Evolutionary conservation across 495 filamentous ascomycete species (phyloP), one percentile per base, ranked within the genome.

Genomic region (Collariella sp.): DNA sequence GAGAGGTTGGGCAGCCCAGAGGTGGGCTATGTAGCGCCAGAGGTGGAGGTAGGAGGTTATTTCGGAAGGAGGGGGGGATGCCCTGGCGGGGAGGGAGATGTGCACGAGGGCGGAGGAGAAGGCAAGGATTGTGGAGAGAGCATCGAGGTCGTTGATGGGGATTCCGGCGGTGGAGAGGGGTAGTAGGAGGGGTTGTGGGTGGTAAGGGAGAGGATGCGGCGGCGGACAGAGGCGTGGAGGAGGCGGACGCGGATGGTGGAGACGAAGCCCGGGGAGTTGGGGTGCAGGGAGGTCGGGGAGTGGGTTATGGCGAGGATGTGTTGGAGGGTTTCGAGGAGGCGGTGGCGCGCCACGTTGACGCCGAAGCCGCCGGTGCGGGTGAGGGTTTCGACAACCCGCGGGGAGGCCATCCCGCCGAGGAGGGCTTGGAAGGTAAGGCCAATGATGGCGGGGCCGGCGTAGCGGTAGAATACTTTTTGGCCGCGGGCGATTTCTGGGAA

Each of bases 311-410:
- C 79, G 1, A 88, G 72, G n/a, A 86, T 76, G 67, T 88, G 82
- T 63, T 90, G 86, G 6, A 80, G 83, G 2, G 87, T 89, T 67
- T 90, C 85, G 43, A 86, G 82, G 35, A 93, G 70, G 39, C 89
- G 70, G 15, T 80, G 78, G 35, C 81, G 78, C 3, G 87, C 85
- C 7, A 85, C 81, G 57, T 83, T 79, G 0, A 77, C 77, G 6
- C 81, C 79, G 67, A 94, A 94, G 0, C 88, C 88, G 15, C 88
- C 87, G 12, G 88, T 95, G 16, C 87, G 76, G 16, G 83, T 73
- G 2, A 93, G 75, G 0, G 86, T 88, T 63, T 91, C 85, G 31
- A 86, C 85, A 2, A 90, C 79, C 15, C 85, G 72, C 0, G 68
- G 72, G 13, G 79, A 73, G 7, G 76, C 81, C 76, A 85, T 77